phyloP scores from a whole-genome alignment of 2,329 filamentous ascomycete species.

The Epichloe sp. region DNA sequence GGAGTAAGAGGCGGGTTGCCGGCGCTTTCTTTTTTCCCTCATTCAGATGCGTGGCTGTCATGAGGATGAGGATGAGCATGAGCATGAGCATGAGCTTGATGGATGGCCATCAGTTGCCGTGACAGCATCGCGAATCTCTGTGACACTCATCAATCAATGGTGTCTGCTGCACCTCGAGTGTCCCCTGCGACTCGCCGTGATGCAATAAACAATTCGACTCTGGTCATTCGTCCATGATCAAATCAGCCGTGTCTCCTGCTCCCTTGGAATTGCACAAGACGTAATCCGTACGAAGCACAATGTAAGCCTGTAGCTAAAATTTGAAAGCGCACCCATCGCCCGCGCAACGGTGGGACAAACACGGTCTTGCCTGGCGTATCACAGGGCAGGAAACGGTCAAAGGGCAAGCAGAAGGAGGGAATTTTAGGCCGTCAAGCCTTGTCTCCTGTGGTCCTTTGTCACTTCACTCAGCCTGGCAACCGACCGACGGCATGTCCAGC shows the following conservation, averaged over 20 bases:
- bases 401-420: not conserved
- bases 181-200: not conserved
- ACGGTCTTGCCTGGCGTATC: slow-evolving; percentile 3
- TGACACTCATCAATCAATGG: not conserved
- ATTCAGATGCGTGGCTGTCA: not conserved
- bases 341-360: slow-evolving; percentile 7
- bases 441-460: not conserved
- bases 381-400: not conserved
- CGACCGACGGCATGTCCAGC: not conserved
- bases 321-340: slow-evolving; percentile 1
- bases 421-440: not conserved
- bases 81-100: not conserved
- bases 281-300: not conserved
- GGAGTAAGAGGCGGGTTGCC: not conserved
- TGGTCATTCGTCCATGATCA: too few relatives aligned
- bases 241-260: not conserved
- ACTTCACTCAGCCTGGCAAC: slow-evolving; percentile 5
- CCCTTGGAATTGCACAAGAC: slow-evolving; percentile 1
- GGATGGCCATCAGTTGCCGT: not conserved
- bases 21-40: not conserved
- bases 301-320: not conserved
- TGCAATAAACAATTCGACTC: too few relatives aligned
- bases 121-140: not conserved
- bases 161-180: not conserved
- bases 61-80: not conserved